A percentile compares a stretch with the other conserved stretches of the same genome.
phyloP scores from a whole-genome alignment of 345 rosid species.

The Erodium maritimum region DNA sequence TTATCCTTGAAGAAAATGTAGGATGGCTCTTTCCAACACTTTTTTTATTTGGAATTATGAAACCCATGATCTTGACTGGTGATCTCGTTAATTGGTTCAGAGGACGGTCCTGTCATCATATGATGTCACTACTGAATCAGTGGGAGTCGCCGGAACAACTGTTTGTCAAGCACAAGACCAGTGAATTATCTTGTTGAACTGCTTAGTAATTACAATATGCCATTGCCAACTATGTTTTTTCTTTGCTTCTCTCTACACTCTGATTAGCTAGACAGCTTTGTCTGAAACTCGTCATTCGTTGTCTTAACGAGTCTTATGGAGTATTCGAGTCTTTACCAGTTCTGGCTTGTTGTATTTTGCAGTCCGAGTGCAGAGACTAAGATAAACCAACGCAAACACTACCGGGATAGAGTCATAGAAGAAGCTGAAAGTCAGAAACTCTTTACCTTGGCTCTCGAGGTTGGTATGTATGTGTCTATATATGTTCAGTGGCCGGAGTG shows the following conservation, averaged over 20 bases:
- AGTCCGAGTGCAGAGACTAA: neutral
- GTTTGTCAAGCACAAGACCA: slow-evolving; percentile 20
- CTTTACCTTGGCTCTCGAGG: neutral
- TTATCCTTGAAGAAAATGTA: neutral
- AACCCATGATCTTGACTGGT: slow-evolving; percentile 10
- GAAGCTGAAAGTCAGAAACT: neutral
- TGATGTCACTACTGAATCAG: slow-evolving; percentile 23
- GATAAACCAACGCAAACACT: neutral
- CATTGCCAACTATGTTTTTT: slow-evolving; percentile 7
- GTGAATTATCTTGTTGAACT: slow-evolving; percentile 26
- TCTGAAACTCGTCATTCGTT: neutral
- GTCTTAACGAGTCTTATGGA: too few species aligned
- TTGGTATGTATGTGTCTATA: neutral
- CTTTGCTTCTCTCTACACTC: neutral
- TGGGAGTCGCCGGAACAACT: slow-evolving; percentile 16
- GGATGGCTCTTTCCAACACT: neutral
- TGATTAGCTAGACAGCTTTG: neutral
- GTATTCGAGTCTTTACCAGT: neutral
- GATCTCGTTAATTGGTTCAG: slow-evolving; percentile 34
- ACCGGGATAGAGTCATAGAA: neutral
- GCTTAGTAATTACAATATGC: slow-evolving; percentile 14
- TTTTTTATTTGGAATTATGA: too few species aligned
- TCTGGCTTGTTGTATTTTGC: neutral
- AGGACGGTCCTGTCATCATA: slow-evolving; percentile 34
- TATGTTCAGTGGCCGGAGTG: neutral